A percentile compares a stretch with the other conserved stretches of the same genome.
Evolutionary conservation across 495 filamentous ascomycete genomes (phyloP).

Genomic region (Pseudomonodictys pantanalensis): DNA sequence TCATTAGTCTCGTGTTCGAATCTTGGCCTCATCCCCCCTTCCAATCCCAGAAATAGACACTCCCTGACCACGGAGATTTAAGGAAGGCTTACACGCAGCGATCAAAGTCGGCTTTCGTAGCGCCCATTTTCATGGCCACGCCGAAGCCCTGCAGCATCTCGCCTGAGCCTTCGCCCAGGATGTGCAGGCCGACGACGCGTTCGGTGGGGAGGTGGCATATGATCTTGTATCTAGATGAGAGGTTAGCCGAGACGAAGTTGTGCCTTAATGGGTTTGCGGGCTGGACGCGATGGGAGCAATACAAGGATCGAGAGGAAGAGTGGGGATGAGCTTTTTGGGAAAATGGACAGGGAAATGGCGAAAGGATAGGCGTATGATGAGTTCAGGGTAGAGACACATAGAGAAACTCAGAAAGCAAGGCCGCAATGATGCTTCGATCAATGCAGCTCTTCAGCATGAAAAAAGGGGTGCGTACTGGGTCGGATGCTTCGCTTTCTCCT

Average conservation of each 20-base stretch:
- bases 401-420: neutral
- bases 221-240: slow-evolving; percentile 49
- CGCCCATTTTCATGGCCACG: slow-evolving; percentile 36
- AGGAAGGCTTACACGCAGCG: slow-evolving; percentile 22
- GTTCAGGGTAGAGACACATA: neutral
- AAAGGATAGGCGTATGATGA: no score
- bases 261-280: neutral
- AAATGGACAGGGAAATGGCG: no score
- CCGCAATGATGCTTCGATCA: neutral
- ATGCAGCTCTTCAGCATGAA: no score
- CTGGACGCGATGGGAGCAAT: neutral
- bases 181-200: slow-evolving; percentile 60
- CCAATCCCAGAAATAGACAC: no score
- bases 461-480: slow-evolving; percentile 45
- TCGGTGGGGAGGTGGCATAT: slow-evolving; percentile 56
- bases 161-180: slow-evolving; percentile 52
- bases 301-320: neutral
- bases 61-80: neutral
- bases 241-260: neutral
- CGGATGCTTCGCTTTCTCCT: slow-evolving; percentile 57
- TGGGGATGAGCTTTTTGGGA: no score
- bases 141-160: slow-evolving; percentile 35
- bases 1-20: no score
- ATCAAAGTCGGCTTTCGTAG: slow-evolving; percentile 36
- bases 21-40: no score